phyloP scores from a whole-genome alignment of 2,329 filamentous ascomycete species.

The Phoma sp. region DNA sequence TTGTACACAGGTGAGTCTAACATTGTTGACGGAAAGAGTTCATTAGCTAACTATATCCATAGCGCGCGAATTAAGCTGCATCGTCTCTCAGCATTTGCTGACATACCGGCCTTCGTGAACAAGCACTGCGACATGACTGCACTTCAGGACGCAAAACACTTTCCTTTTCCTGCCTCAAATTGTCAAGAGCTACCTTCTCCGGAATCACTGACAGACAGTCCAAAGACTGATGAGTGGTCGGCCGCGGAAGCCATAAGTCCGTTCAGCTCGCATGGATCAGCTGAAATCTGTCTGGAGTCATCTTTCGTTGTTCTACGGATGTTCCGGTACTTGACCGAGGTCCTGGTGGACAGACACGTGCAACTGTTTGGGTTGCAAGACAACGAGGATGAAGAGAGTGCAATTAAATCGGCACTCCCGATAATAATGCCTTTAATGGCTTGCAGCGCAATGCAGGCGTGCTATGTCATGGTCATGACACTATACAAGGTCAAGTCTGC shows the following conservation, averaged over 20 bases:
- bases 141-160: constrained; percentile 5
- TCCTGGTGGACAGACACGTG: not conserved
- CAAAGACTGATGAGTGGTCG: not conserved
- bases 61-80: constrained; percentile 15
- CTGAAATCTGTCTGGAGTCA: constrained; percentile 13
- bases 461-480: constrained; percentile 17
- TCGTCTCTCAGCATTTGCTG: constrained; percentile 9
- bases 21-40: not conserved
- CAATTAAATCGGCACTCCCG: not conserved
- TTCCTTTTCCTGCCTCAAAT: not conserved
- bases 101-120: constrained; percentile 15
- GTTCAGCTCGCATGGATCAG: constrained; percentile 1
- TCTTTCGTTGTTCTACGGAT: constrained; percentile 10
- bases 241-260: not conserved
- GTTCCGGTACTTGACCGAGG: constrained; percentile 13
- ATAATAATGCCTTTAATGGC: constrained; percentile 12
- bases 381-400: not conserved
- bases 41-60: not conserved
- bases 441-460: constrained; percentile 13
- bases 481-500: constrained; percentile 7
- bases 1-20: constrained; percentile 13
- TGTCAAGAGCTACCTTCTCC: constrained; percentile 10
- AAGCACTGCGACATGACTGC: constrained; percentile 16
- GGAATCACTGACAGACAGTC: constrained; percentile 11
- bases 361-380: not conserved